These are phyloP conservation scores for Mycena crocata DNA, from an alignment of 768 basidiomycete genomes.

Conservation along the genomic window DNA sequence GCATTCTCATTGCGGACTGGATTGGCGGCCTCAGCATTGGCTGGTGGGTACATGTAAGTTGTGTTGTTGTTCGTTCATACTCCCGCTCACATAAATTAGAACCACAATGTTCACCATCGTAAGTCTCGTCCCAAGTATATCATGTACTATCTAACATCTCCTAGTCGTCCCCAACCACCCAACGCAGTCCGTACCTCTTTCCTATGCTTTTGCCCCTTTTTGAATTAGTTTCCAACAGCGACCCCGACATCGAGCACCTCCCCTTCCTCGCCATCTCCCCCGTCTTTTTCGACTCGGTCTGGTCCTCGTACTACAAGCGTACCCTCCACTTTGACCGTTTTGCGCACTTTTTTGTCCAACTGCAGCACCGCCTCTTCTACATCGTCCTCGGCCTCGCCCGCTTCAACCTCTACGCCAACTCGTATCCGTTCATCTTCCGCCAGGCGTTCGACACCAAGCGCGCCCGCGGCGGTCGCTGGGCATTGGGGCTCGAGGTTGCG, in stretches of 20 bases:
- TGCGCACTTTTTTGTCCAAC: constrained; percentile 69
- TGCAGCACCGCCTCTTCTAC: constrained; percentile 96
- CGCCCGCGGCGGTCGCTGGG: constrained; percentile 79
- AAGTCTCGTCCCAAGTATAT: constrained; percentile 48
- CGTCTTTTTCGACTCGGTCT: constrained; percentile 85
- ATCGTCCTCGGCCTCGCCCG: constrained; percentile 89
- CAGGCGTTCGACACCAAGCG: constrained; percentile 73
- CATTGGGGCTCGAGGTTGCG: constrained; percentile 79
- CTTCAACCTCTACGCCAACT: constrained; percentile 94
- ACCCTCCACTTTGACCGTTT: constrained; percentile 83
- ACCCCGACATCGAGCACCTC: constrained; percentile 87
- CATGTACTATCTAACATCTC: constrained; percentile 27
- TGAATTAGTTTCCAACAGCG: constrained; percentile 57
- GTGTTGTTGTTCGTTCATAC: constrained; percentile 9
- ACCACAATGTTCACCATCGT: constrained; percentile 97
- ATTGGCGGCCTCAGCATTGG: constrained; percentile 94
- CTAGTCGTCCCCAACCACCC: constrained; percentile 97
- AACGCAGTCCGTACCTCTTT: constrained; percentile 74
- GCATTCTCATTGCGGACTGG: constrained; percentile 84
- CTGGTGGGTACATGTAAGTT: constrained; percentile 95
- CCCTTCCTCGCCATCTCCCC: constrained; percentile 97
- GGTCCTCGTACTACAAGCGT: constrained; percentile 95
- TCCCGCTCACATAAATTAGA: constrained; percentile 56
- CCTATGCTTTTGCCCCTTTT: not conserved
- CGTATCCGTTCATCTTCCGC: constrained; percentile 80